Evolutionary conservation across 164 flowering plant species (phyloP), one percentile per base, ranked within the genome.

Genomic region (Annona squamosa): DNA sequence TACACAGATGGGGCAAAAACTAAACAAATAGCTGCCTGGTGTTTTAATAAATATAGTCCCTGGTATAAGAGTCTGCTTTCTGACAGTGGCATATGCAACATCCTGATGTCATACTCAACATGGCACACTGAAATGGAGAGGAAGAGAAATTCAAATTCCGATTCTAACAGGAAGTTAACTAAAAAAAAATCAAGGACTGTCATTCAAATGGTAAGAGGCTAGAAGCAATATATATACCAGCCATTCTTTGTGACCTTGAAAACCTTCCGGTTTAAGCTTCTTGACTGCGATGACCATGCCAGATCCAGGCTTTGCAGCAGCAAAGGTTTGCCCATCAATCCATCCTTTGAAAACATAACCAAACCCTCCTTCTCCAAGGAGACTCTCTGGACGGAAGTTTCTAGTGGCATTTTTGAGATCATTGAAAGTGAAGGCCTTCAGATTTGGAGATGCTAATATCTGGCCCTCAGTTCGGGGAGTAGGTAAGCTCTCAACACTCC

Each of bases 311-410:
- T 71, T 88, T 46, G 88, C 74, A 74, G 98, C 85, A 17, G 90
- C 68, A 41, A 88, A 79, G 3, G 90, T 87, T 68, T 88, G 83
- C 71, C 89, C 87, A 82, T 90, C 94, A 64, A 93, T 84, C 98
- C 98, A 93, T 73, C 98, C 98, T 75, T 93, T 93, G 75, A 76
- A 93, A 69, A 93, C 97, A 83, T 73, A 87, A 46, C 98, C 97
- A 78, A 91, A 93, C 45, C 95, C 98, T 63, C 98, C 98, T 85
- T 93, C 92, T 43, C 97, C 97, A 17, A 93, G 83, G 74, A 93
- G 93, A 73, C 89, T 88, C 57, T 88, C 96, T 0, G 97, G 88
- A 3, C 91, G 88, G 73, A 93, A 93, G 74, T 91, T 91, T 80
- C 87, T 84, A 1, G 98, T 91, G 70, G 98, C 98, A 76, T 72